A percentile compares a stretch with the other conserved stretches of the same genome.
Evolutionary conservation across 805 yeast genomes (phyloP).

Genomic region (Teunomyces stri): DNA sequence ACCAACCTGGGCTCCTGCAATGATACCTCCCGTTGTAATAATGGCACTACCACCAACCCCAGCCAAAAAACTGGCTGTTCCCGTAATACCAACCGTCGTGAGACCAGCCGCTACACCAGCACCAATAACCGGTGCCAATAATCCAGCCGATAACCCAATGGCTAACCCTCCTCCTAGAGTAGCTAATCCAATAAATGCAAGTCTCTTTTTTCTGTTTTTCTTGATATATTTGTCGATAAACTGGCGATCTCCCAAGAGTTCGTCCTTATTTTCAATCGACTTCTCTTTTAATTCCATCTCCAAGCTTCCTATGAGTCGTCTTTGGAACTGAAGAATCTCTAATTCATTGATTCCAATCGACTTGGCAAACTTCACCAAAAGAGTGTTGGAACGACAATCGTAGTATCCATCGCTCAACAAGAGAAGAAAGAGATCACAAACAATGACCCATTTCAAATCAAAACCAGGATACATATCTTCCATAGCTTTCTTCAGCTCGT

Average conservation of each 20-base stretch:
- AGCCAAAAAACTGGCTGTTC: constrained; percentile 90
- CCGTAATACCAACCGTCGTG: constrained; percentile 89
- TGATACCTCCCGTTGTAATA: constrained; percentile 88
- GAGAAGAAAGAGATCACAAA: constrained; percentile 85
- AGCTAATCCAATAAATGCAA: constrained; percentile 89
- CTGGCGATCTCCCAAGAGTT: constrained; percentile 75
- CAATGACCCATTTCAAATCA: constrained; percentile 88
- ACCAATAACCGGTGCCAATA: constrained; percentile 95
- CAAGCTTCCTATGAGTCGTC: constrained; percentile 83
- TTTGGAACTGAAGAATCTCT: constrained; percentile 85
- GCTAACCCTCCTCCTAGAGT: constrained; percentile 95
- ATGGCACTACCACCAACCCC: constrained; percentile 96
- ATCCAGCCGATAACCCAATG: constrained; percentile 91
- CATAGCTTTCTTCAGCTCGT: constrained; percentile 4
- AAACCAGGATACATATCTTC: constrained; percentile 18
- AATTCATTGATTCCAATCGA: constrained; percentile 55
- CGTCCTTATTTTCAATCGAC: constrained; percentile 59
- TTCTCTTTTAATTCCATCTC: constrained; percentile 66
- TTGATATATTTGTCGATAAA: constrained; percentile 72
- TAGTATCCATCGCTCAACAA: constrained; percentile 80
- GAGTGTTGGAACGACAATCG: constrained; percentile 83
- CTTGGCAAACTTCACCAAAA: constrained; percentile 67
- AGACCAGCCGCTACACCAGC: constrained; percentile 98
- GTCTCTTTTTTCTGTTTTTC: constrained; percentile 59
- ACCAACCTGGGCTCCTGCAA: constrained; percentile 89